Evolutionary conservation across 768 basidiomycete species (phyloP), one percentile per base, ranked within the genome.

Genomic region (Pholiota molesta): DNA sequence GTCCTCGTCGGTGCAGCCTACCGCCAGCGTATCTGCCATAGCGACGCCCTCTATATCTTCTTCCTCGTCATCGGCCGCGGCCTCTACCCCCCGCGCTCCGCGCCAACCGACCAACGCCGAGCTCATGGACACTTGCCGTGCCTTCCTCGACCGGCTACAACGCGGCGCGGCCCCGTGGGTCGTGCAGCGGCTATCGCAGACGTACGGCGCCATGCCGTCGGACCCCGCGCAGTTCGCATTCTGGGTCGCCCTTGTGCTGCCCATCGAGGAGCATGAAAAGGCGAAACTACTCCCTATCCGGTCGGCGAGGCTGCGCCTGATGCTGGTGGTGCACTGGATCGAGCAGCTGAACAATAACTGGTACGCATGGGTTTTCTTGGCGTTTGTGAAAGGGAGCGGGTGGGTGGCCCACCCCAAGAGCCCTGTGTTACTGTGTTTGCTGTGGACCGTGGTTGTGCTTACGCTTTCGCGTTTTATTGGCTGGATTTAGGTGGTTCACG

Each of bases 281-380:
- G 80, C 94, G 13, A 91, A 95, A 68, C 82, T 99, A 9, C 79
- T 96, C 11, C 92, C 94, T 0, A 88, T 96, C 55, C 85, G 87
- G 62, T 91, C 86, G 57, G 82, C 92, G 0, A 83, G 90, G 28
- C 79, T 97, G 63, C 82, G 97, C 33, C 77, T 99, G 57, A 80
- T 90, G 59, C 81, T 99, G 68, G 90, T 97, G 61, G 92, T 92
- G 28, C 91, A 94, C 69, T 99, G 97, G 97, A 96, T 98, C 69
- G 94, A 97, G 77, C 78, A 81, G 71, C 72, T 83, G 47, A 81
- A 80, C 68, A 79, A 75, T 70, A 81, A 83, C 66, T 84, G 82
- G 83, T 83, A 77, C 72, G 76, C 74, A 60, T 66, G 69, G 67
- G 52, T 63, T 72, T 69, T 63, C 67, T 66, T 72, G 64, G 60